Base-by-base conservation (phyloP, 2,329 filamentous ascomycete genomes). In the Apiospora koreana region DNA sequence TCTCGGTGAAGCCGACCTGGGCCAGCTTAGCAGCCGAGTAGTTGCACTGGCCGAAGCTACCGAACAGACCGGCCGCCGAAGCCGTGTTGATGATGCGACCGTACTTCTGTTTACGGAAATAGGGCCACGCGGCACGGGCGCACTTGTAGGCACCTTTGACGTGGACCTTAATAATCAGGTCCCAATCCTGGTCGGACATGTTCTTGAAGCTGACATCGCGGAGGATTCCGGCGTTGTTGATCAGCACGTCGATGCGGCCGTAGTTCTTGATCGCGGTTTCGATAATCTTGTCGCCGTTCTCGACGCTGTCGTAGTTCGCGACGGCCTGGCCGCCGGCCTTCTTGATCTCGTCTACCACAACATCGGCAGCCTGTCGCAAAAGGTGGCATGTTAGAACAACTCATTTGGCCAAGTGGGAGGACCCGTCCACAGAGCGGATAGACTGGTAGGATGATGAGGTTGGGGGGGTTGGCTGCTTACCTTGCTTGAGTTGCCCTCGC, bases 21-120 rank as follows among this genome's bases (percentile, higher is more conserved):
- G 93, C 93, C 74, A 98, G 88, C 87, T 98, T 99, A 79, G 96
- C 96, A 72, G 96, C 95, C 86, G 95, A 97, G 85, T 99, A 99
- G 85, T 98, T 98, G 81, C 91, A 90, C 86, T 98, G 95, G 75
- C 95, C 96, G 79, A 98, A 98, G 84, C 90, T 96, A 78, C 96
- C 96, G 81, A 97, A 98, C 69, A 99, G 87, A 77, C 96, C 96
- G 72, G 96, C 95, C 70, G 94, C 94, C n/a, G 95, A 98, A 46
- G 95, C 91, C 31, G 96, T 98, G 87, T 97, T 98, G 85, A 99
- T 97, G 75, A 99, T 87, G 77, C 96, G 91, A 73, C 96, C 96
- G 81, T 94, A 99, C 89, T 98, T 98, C 85, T 99, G 96, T 86
- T 98, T 98, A 79, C 95, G 90, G 89, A 99, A 98, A 83, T 98